phyloP scores from a whole-genome alignment of 768 basidiomycete species.

The Baorangia bicolor region DNA sequence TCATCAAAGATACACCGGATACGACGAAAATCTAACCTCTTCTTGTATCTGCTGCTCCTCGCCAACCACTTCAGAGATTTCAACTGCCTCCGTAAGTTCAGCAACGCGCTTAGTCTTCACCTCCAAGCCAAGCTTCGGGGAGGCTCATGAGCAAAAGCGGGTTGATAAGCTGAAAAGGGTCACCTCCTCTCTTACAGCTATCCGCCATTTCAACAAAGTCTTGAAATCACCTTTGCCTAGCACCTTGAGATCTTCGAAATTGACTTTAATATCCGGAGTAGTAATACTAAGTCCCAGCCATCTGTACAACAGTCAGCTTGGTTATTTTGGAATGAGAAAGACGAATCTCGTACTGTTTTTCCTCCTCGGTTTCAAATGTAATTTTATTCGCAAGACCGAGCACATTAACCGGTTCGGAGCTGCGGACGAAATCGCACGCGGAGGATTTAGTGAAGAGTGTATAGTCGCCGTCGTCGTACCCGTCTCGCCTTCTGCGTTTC shows the following conservation, averaged over 20 bases:
- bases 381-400: constrained; percentile 81
- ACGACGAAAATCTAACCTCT: constrained; percentile 53
- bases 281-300: constrained; percentile 76
- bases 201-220: constrained; percentile 85
- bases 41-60: constrained; percentile 88
- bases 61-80: constrained; percentile 67
- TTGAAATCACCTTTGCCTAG: constrained; percentile 99
- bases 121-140: constrained; percentile 74
- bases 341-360: constrained; percentile 59
- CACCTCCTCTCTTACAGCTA: constrained; percentile 85
- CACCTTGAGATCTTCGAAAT: constrained; percentile 91
- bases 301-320: constrained; percentile 35
- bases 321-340: background rate
- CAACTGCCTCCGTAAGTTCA: constrained; percentile 71
- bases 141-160: constrained; percentile 3
- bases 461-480: constrained; percentile 93
- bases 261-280: constrained; percentile 75
- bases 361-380: constrained; percentile 76
- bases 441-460: constrained; percentile 76
- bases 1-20: background rate
- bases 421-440: constrained; percentile 69
- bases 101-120: constrained; percentile 70
- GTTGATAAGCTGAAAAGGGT: background rate
- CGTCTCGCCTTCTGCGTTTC: constrained; percentile 88
- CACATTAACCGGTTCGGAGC: constrained; percentile 69